Percentiles rank a stretch among this genome's conserved stretches.
phyloP scores from a whole-genome alignment of 2,329 filamentous ascomycete species.

The Beauveria caledonica region DNA sequence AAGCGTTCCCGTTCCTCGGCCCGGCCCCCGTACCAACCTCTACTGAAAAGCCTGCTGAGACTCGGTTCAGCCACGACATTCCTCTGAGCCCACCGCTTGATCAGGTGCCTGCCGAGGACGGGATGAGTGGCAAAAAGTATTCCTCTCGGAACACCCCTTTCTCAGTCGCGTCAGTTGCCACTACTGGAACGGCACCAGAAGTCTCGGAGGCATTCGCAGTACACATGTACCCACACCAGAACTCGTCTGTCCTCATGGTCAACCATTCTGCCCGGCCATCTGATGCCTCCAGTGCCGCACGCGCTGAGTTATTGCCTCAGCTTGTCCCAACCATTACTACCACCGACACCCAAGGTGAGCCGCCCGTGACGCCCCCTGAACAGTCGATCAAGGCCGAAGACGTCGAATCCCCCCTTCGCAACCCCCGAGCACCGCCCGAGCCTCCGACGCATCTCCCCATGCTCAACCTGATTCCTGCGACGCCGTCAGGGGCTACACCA shows the following conservation, averaged over 20 bases:
- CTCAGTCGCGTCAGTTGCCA: conserved; percentile 53
- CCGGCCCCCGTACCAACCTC: neutral
- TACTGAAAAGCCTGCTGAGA: neutral
- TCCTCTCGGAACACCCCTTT: conserved; percentile 54
- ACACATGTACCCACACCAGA: conserved; percentile 56
- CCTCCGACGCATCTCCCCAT: conserved; percentile 34
- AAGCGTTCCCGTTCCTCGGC: neutral
- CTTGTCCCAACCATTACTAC: conserved; percentile 29
- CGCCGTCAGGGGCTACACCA: conserved; percentile 51
- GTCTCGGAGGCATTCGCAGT: conserved; percentile 56
- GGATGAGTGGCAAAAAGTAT: conserved; percentile 42
- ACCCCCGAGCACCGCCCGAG: conserved; percentile 51
- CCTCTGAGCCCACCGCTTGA: conserved; percentile 24
- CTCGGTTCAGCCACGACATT: conserved; percentile 17
- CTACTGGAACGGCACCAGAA: conserved; percentile 52
- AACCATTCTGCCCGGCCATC: conserved; percentile 45
- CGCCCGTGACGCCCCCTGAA: conserved; percentile 45
- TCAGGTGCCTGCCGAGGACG: conserved; percentile 43
- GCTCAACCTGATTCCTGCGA: conserved; percentile 56
- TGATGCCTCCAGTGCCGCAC: conserved; percentile 31
- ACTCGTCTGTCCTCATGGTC: conserved; percentile 54
- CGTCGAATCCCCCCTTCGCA: conserved; percentile 53
- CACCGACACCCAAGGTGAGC: conserved; percentile 29
- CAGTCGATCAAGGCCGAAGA: conserved; percentile 40
- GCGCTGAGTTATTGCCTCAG: conserved; percentile 18